A percentile compares a stretch with the other conserved stretches of the same genome.
These are phyloP conservation scores for Fusarium agapanthi DNA, from an alignment of 2,329 filamentous ascomycete species.

Conservation along the genomic window DNA sequence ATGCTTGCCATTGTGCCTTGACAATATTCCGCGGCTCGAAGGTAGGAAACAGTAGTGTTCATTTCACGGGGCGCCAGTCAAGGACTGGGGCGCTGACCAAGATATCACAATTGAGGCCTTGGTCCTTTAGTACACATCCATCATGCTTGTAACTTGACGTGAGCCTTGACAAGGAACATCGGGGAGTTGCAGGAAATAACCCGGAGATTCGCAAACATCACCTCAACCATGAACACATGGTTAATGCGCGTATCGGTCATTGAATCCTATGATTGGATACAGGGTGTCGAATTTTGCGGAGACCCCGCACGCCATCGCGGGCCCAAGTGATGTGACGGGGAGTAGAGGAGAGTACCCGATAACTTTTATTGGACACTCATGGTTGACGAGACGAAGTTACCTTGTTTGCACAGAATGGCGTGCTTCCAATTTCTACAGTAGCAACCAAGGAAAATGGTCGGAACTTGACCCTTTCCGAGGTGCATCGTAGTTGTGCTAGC, in stretches of 20 bases:
- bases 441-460: neutral
- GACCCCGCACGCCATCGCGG: conserved; percentile 40
- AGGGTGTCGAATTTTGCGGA: conserved; percentile 19
- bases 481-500: neutral
- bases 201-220: conserved; percentile 4
- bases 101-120: too few relatives aligned
- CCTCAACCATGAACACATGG: neutral
- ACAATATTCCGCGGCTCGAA: neutral
- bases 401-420: conserved; percentile 26
- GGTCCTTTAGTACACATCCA: neutral
- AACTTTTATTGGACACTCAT: conserved; percentile 35
- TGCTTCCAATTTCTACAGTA: conserved; percentile 11
- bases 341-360: neutral
- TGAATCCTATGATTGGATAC: conserved; percentile 9
- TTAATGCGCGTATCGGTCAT: conserved; percentile 29
- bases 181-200: conserved; percentile 29
- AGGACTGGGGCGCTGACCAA: neutral
- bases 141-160: neutral
- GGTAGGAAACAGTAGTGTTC: too few relatives aligned
- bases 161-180: neutral
- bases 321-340: conserved; percentile 32
- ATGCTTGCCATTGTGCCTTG: neutral
- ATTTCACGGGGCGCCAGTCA: neutral
- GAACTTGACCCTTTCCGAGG: neutral
- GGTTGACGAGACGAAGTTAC: neutral